Evolutionary conservation across 345 rosid genomes (phyloP).

Genomic region (Aegle marmelos): DNA sequence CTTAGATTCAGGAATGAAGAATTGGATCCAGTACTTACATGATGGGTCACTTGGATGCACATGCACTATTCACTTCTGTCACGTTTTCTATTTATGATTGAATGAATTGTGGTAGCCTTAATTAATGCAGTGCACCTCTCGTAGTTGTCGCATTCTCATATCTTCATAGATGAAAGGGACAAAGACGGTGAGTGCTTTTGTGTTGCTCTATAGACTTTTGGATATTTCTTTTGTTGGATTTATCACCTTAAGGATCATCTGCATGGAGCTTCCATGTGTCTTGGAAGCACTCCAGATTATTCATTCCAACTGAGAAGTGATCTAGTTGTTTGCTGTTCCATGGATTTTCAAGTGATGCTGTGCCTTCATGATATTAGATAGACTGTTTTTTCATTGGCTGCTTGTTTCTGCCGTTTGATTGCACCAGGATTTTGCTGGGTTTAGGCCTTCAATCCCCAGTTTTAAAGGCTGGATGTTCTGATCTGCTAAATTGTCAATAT

Average conservation of each 20-base stretch:
- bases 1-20: not conserved
- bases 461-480: not conserved
- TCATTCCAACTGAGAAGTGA: not conserved
- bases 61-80: too few species aligned
- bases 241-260: not conserved
- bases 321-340: not conserved
- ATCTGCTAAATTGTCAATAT: slow-evolving; percentile 12
- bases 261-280: not conserved
- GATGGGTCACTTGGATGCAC: too few species aligned
- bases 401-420: not conserved
- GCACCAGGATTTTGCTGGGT: not conserved
- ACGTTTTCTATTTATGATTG: too few species aligned
- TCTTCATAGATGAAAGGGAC: not conserved
- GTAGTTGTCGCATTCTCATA: not conserved
- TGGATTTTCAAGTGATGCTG: not conserved
- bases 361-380: not conserved
- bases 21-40: too few species aligned
- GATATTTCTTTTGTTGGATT: not conserved
- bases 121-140: too few species aligned
- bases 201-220: not conserved
- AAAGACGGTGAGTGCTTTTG: not conserved
- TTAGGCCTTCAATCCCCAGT: not conserved
- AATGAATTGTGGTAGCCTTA: too few species aligned
- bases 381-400: not conserved
- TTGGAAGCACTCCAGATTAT: not conserved